Percentiles rank a stretch among this genome's conserved stretches.
phyloP scores from a whole-genome alignment of 1,284 basidiomycete species.

The Ceratobasidium sp. region DNA sequence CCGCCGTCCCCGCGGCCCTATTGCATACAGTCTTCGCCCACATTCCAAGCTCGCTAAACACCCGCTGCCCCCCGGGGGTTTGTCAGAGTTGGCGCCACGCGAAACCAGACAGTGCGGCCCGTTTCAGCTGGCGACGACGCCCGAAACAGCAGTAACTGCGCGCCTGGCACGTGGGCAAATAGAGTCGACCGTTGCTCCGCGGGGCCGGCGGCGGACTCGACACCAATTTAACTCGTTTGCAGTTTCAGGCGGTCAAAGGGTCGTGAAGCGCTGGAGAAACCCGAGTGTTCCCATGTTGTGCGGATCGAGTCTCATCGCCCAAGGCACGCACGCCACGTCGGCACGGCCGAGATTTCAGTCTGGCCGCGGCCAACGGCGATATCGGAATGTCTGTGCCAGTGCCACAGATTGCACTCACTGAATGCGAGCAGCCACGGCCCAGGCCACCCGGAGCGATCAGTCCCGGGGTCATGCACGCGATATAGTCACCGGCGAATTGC shows the following conservation, averaged over 20 bases:
- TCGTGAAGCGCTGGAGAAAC: slow-evolving; percentile 1
- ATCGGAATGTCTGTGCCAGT: background rate
- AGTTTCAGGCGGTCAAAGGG: slow-evolving; percentile 28
- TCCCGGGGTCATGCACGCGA: slow-evolving; percentile 16
- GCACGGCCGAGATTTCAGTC: slow-evolving; percentile 4
- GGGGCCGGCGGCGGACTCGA: background rate
- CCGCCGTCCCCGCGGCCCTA: too few relatives aligned
- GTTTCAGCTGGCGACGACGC: background rate
- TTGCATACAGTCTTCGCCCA: background rate
- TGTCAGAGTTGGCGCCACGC: background rate
- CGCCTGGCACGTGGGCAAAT: slow-evolving; percentile 10
- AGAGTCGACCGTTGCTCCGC: slow-evolving; percentile 24
- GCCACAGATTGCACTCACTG: slow-evolving; percentile 2
- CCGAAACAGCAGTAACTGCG: slow-evolving; percentile 1
- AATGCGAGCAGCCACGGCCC: background rate
- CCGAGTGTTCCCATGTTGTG: too few relatives aligned
- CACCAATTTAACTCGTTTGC: background rate
- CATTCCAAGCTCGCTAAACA: slow-evolving; percentile 27
- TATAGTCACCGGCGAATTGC: slow-evolving; percentile 10
- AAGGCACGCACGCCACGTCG: slow-evolving; percentile 14
- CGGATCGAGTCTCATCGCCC: too few relatives aligned
- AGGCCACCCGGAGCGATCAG: slow-evolving; percentile 13
- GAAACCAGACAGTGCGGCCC: slow-evolving; percentile 8
- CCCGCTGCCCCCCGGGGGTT: background rate
- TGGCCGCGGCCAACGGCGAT: background rate